Percentiles rank a stretch among this genome's conserved stretches.
Conservation (phyloP, 352 stramenopile species). For the Phytophthora litchii region DNA sequence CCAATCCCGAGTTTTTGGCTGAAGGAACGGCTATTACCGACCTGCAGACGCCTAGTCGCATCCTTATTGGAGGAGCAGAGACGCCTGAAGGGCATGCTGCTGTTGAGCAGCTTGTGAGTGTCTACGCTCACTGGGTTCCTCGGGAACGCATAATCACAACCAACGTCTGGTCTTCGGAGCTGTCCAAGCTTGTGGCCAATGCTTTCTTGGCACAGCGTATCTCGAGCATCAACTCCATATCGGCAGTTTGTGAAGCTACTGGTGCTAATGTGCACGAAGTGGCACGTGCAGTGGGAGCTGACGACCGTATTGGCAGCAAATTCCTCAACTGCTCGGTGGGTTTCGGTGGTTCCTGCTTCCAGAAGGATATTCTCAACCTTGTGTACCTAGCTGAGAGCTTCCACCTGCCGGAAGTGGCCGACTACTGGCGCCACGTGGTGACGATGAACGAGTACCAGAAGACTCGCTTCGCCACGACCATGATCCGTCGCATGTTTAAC, state of each 20-base stretch:
- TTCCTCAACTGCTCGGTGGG: slow-evolving; percentile 99
- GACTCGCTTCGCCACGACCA: slow-evolving; percentile 97
- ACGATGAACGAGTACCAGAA: slow-evolving; percentile 99
- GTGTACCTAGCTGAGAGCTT: slow-evolving; percentile 99
- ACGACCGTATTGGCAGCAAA: slow-evolving; percentile 97
- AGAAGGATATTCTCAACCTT: slow-evolving; percentile 98
- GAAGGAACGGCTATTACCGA: slow-evolving; percentile 99
- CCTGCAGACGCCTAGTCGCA: slow-evolving; percentile 94
- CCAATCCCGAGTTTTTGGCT: slow-evolving; percentile 99
- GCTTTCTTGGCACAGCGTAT: slow-evolving; percentile 99
- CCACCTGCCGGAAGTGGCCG: slow-evolving; percentile 97
- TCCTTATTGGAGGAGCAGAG: slow-evolving; percentile 98
- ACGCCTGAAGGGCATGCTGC: slow-evolving; percentile 87
- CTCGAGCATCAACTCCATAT: slow-evolving; percentile 99
- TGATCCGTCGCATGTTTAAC: slow-evolving; percentile 99
- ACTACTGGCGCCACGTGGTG: slow-evolving; percentile 99
- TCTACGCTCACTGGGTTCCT: slow-evolving; percentile 99
- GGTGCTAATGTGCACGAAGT: slow-evolving; percentile 98
- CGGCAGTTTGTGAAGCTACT: slow-evolving; percentile 98
- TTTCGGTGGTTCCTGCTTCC: slow-evolving; percentile 92
- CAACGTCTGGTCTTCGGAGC: slow-evolving; percentile 99
- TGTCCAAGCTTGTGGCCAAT: slow-evolving; percentile 99
- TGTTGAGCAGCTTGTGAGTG: slow-evolving; percentile 92
- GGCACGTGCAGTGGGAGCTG: slow-evolving; percentile 95
- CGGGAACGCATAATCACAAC: slow-evolving; percentile 96